Percentiles rank a stretch among this genome's conserved stretches.
Conservation (phyloP, 1,284 basidiomycete genomes). For the Leccinum pachyderme region DNA sequence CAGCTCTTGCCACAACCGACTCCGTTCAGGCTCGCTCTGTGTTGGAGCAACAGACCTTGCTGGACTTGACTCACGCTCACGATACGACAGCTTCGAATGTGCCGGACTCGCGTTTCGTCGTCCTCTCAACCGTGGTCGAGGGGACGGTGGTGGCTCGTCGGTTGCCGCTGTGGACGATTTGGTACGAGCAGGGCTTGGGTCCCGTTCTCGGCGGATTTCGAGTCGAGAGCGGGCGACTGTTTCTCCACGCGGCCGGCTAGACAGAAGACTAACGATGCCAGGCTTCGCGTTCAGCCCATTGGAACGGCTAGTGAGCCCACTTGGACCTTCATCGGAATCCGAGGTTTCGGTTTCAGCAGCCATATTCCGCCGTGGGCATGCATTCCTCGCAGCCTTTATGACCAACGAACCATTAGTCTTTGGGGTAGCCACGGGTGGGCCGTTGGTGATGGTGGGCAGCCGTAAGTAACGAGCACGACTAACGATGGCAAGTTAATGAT, state of each 20-base stretch:
- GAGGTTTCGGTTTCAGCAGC: slow-evolving; percentile 33
- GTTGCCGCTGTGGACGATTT: slow-evolving; percentile 29
- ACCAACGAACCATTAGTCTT: slow-evolving; percentile 21
- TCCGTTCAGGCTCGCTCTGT: slow-evolving; percentile 38
- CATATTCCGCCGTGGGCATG: slow-evolving; percentile 32
- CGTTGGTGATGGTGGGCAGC: slow-evolving; percentile 49
- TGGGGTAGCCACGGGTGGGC: slow-evolving; percentile 21
- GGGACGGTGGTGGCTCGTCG: slow-evolving; percentile 33
- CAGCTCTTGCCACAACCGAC: slow-evolving; percentile 59
- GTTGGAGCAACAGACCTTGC: slow-evolving; percentile 24
- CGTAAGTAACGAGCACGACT: slow-evolving; percentile 70
- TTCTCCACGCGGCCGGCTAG: slow-evolving; percentile 37
- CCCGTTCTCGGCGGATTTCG: slow-evolving; percentile 33
- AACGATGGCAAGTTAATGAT: slow-evolving; percentile 16
- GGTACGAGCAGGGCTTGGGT: slow-evolving; percentile 41
- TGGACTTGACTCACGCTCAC: slow-evolving; percentile 29
- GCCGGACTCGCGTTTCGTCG: slow-evolving; percentile 31
- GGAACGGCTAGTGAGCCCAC: slow-evolving; percentile 28
- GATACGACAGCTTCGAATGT: slow-evolving; percentile 29
- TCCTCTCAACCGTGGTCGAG: slow-evolving; percentile 23
- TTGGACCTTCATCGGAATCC: slow-evolving; percentile 27
- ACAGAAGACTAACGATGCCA: slow-evolving; percentile 41
- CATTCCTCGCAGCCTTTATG: slow-evolving; percentile 25
- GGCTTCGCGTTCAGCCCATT: slow-evolving; percentile 24
- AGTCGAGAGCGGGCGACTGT: slow-evolving; percentile 28